phyloP scores from a whole-genome alignment of 2,329 filamentous ascomycete species.

The Podosphaera xanthii region DNA sequence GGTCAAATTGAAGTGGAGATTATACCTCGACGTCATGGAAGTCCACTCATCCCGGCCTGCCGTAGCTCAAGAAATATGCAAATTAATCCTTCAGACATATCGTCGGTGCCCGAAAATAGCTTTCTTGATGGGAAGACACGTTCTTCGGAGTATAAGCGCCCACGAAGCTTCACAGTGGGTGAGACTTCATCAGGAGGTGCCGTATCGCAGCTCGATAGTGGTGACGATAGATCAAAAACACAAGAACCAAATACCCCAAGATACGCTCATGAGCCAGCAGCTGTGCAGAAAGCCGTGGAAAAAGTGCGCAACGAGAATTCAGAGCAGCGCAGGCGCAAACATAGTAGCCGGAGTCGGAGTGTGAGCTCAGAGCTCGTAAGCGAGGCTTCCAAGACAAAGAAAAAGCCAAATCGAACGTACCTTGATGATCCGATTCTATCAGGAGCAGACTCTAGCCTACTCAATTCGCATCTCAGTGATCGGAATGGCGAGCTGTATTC shows the following conservation, averaged over 20 bases:
- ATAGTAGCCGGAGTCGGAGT: conserved; percentile 23
- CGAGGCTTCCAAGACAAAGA: conserved; percentile 22
- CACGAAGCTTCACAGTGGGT: conserved; percentile 13
- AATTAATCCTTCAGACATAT: conserved; percentile 61
- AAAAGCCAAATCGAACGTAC: conserved; percentile 25
- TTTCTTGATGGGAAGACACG: conserved; percentile 30
- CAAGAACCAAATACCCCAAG: conserved; percentile 38
- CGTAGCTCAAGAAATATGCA: conserved; percentile 34
- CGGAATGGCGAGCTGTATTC: conserved; percentile 34
- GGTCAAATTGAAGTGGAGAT: conserved; percentile 80
- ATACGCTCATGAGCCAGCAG: conserved; percentile 39
- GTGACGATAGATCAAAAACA: conserved; percentile 29
- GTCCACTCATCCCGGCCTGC: conserved; percentile 31
- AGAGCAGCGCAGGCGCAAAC: conserved; percentile 21
- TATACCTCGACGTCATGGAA: conserved; percentile 38
- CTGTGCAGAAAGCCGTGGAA: conserved; percentile 42
- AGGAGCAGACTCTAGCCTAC: conserved; percentile 34
- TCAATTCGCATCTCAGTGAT: conserved; percentile 31
- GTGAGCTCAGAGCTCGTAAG: conserved; percentile 22
- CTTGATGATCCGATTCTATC: conserved; percentile 24
- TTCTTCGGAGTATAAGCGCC: conserved; percentile 14
- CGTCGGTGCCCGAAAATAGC: conserved; percentile 53
- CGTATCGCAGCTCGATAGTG: conserved; percentile 19
- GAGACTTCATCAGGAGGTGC: conserved; percentile 14
- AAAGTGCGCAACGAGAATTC: conserved; percentile 33